A percentile compares a stretch with the other conserved stretches of the same genome.
phyloP scores from a whole-genome alignment of 768 basidiomycete genomes.

The Pleurotus eryngii region DNA sequence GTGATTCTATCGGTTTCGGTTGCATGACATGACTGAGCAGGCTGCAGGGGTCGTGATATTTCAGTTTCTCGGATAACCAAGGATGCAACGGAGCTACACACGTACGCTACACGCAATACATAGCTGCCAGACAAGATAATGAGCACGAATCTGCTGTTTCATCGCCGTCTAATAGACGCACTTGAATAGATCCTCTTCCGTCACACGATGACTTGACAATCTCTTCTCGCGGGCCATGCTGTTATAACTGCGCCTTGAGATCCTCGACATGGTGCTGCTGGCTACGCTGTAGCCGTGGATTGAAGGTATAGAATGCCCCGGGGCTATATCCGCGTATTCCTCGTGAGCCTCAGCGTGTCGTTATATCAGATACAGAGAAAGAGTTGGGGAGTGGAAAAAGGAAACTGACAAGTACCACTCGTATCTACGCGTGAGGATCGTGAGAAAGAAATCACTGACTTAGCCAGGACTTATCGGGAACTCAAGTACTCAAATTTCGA shows the following conservation, averaged over 20 bases:
- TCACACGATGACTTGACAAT: constrained; percentile 70
- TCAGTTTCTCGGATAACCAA: no score
- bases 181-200: constrained; percentile 87
- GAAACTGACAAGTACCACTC: background rate
- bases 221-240: constrained; percentile 70
- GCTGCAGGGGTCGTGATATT: constrained; percentile 31
- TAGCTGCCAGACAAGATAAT: constrained; percentile 44
- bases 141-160: constrained; percentile 4
- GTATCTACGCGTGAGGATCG: background rate
- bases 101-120: constrained; percentile 82
- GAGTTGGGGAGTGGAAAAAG: background rate
- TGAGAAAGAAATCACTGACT: background rate
- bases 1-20: constrained; percentile 47
- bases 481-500: background rate
- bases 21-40: constrained; percentile 69
- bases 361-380: background rate
- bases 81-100: constrained; percentile 16
- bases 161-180: constrained; percentile 28
- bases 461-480: background rate
- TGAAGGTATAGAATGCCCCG: no score
- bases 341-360: background rate
- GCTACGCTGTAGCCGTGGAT: no score
- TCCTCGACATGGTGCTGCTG: constrained; percentile 19
- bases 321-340: no score
- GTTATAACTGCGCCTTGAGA: constrained; percentile 78